Conservation (phyloP, 1,284 basidiomycete species). For the Ganoderma sinense region DNA sequence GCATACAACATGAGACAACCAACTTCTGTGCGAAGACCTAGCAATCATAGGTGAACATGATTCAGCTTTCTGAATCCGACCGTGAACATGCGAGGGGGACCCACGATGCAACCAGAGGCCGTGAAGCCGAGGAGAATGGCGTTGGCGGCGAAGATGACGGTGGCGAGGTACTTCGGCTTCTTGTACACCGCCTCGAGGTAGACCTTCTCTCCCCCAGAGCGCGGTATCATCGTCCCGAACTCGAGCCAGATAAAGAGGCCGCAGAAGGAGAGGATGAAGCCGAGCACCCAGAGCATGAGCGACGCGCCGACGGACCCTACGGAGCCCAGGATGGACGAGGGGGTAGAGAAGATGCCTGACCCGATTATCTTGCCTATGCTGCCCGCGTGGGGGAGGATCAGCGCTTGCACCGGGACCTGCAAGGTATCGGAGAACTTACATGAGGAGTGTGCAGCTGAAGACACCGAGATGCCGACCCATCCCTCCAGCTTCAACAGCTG, state of each 20-base stretch:
- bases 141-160: slow-evolving; percentile 66
- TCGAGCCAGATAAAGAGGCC: slow-evolving; percentile 78
- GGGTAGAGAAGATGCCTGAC: slow-evolving; percentile 70
- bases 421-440: slow-evolving; percentile 26
- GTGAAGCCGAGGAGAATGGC: slow-evolving; percentile 67
- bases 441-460: slow-evolving; percentile 41
- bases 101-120: slow-evolving; percentile 63
- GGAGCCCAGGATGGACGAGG: slow-evolving; percentile 65
- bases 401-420: not conserved
- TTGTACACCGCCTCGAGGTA: slow-evolving; percentile 78
- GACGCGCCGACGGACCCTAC: slow-evolving; percentile 72
- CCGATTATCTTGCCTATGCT: slow-evolving; percentile 64
- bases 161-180: slow-evolving; percentile 65
- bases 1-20: not conserved
- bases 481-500: slow-evolving; percentile 38
- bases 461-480: slow-evolving; percentile 42
- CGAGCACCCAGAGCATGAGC: slow-evolving; percentile 75
- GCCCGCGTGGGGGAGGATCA: not conserved
- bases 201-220: slow-evolving; percentile 76
- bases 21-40: slow-evolving; percentile 41
- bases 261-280: slow-evolving; percentile 66
- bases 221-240: slow-evolving; percentile 66
- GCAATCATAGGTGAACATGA: not conserved
- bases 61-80: no score
- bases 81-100: not conserved